phyloP scores from a whole-genome alignment of 345 rosid species.

The Cardamine occulta region DNA sequence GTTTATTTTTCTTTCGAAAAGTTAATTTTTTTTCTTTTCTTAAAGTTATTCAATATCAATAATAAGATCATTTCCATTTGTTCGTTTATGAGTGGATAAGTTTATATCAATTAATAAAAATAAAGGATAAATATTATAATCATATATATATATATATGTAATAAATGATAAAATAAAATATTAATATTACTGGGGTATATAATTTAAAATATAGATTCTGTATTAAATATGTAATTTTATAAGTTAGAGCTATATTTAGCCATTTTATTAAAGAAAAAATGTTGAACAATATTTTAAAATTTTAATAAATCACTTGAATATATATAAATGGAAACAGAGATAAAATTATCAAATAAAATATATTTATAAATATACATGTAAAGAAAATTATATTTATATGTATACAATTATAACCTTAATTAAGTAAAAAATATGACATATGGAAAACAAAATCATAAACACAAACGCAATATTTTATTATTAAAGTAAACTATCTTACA shows the following conservation, averaged over 20 bases:
- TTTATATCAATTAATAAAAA: neutral
- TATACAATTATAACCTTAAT: neutral
- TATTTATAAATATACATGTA: neutral
- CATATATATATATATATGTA: neutral
- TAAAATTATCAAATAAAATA: neutral
- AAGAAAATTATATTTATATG: neutral
- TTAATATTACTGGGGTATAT: neutral
- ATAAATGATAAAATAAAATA: neutral
- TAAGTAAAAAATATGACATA: neutral
- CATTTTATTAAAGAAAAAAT: neutral
- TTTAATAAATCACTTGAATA: neutral
- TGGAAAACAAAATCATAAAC: neutral
- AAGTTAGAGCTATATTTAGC: neutral
- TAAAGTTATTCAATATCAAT: neutral
- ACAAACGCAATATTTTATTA: neutral
- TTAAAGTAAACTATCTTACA: neutral
- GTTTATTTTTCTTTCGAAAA: too few relatives aligned
- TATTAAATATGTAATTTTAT: neutral
- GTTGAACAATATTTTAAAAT: neutral
- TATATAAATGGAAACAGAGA: too few relatives aligned
- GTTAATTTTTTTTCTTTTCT: too few relatives aligned
- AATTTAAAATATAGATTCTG: constrained; percentile 1
- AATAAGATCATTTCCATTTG: neutral
- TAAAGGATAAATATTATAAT: neutral
- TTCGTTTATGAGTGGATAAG: neutral